Conservation (phyloP, 352 stramenopile genomes). For the Phytophthora pinifolia region DNA sequence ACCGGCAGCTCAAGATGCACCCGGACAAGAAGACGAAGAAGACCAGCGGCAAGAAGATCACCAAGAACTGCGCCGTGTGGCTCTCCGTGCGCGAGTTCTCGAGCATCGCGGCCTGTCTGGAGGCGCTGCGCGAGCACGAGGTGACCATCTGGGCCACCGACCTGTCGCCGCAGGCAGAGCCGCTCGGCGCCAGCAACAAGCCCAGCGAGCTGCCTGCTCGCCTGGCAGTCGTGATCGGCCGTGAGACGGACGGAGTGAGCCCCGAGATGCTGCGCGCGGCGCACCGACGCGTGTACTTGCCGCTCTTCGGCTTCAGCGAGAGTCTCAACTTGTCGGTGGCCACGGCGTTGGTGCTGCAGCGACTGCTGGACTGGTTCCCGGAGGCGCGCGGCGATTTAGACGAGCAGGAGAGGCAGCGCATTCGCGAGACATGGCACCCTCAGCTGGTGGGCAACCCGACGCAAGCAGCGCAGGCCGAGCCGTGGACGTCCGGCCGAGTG, state of each 20-base stretch:
- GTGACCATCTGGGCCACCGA: conserved; percentile 92
- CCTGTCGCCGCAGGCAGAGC: conserved; percentile 72
- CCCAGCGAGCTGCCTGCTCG: conserved; percentile 75
- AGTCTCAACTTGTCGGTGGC: conserved; percentile 93
- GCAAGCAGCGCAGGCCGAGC: conserved; percentile 48
- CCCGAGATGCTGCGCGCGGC: conserved; percentile 85
- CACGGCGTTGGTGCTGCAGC: conserved; percentile 91
- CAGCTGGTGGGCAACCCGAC: conserved; percentile 72
- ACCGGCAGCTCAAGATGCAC: conserved; percentile 67
- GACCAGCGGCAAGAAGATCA: conserved; percentile 70
- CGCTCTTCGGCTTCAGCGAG: conserved; percentile 93
- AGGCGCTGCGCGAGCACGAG: conserved; percentile 52
- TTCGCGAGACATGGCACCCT: conserved; percentile 62
- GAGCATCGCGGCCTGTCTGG: conserved; percentile 80
- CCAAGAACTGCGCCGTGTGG: conserved; percentile 82
- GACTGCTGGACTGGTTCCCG: conserved; percentile 80
- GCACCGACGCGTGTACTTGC: conserved; percentile 92
- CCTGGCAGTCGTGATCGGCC: conserved; percentile 93
- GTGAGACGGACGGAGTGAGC: conserved; percentile 91
- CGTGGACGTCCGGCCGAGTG: conserved; percentile 41
- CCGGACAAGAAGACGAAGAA: conserved; percentile 30
- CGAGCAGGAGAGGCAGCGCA: conserved; percentile 43
- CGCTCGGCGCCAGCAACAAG: conserved; percentile 39
- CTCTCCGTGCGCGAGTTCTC: conserved; percentile 87
- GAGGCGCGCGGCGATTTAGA: conserved; percentile 56